phyloP scores from a whole-genome alignment of 1,284 basidiomycete species.

The Pisolithus thermaeus region DNA sequence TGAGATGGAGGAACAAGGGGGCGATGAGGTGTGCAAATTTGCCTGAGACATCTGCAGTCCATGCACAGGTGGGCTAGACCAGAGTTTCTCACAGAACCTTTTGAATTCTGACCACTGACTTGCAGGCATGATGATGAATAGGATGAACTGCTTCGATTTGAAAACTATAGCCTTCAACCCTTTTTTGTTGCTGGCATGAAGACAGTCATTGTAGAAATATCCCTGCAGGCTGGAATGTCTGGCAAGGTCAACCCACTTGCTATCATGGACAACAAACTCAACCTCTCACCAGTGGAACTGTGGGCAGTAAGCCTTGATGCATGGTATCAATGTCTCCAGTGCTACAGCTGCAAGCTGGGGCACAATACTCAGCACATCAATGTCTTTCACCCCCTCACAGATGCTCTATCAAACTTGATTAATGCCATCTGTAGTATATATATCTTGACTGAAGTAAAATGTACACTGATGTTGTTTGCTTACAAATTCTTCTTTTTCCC shows the following conservation, averaged over 20 bases:
- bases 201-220: slow-evolving; percentile 3
- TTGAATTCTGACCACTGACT: slow-evolving; percentile 1
- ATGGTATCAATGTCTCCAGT: neutral
- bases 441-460: neutral
- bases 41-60: neutral
- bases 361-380: neutral
- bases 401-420: slow-evolving; percentile 1
- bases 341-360: neutral
- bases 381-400: slow-evolving; percentile 1
- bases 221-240: neutral
- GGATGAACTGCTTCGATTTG: slow-evolving; percentile 1
- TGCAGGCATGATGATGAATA: neutral
- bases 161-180: neutral
- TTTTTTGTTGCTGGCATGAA: neutral
- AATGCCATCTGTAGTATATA: neutral
- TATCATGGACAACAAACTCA: neutral
- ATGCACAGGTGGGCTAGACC: neutral
- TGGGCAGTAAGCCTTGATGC: neutral
- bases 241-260: neutral
- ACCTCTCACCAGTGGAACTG: neutral
- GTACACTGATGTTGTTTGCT: neutral
- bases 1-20: no score
- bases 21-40: no score
- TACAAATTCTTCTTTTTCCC: neutral
- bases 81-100: neutral